A percentile compares a stretch with the other conserved stretches of the same genome.
phyloP scores from a whole-genome alignment of 768 basidiomycete species.

The Leccinum truebloodii region DNA sequence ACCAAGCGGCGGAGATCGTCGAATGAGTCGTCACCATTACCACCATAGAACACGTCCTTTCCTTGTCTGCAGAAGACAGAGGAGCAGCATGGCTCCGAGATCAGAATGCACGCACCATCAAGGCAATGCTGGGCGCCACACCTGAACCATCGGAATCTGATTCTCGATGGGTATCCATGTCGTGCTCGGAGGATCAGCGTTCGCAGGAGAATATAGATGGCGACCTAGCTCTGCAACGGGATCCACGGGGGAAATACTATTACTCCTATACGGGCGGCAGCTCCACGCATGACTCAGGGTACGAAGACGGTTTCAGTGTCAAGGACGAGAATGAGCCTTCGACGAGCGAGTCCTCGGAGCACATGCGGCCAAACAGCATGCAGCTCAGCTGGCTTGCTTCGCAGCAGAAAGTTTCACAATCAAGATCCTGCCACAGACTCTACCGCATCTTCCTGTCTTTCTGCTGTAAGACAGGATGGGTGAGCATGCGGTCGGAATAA shows the following conservation, averaged over 20 bases:
- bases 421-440: constrained; percentile 15
- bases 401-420: constrained; percentile 42
- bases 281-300: constrained; percentile 52
- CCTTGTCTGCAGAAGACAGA: constrained; percentile 56
- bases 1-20: constrained; percentile 66
- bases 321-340: constrained; percentile 29
- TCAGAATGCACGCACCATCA: constrained; percentile 68
- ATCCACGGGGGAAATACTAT: constrained; percentile 71
- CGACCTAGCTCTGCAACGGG: constrained; percentile 66
- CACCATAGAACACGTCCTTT: constrained; percentile 41
- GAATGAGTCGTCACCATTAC: constrained; percentile 59
- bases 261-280: constrained; percentile 63
- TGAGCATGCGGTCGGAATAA: background rate
- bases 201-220: constrained; percentile 50
- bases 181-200: constrained; percentile 30
- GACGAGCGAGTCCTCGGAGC: constrained; percentile 28
- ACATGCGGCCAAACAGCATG: constrained; percentile 62
- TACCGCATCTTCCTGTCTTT: constrained; percentile 54
- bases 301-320: constrained; percentile 49
- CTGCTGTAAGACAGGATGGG: constrained; percentile 55
- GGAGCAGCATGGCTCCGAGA: constrained; percentile 83
- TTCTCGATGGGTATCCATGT: constrained; percentile 42
- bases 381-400: constrained; percentile 65
- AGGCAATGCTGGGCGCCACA: constrained; percentile 57
- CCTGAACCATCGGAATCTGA: constrained; percentile 64